Evolutionary conservation across 2,329 filamentous ascomycete genomes (phyloP).

Genomic region (Plenodomus lindquistii): DNA sequence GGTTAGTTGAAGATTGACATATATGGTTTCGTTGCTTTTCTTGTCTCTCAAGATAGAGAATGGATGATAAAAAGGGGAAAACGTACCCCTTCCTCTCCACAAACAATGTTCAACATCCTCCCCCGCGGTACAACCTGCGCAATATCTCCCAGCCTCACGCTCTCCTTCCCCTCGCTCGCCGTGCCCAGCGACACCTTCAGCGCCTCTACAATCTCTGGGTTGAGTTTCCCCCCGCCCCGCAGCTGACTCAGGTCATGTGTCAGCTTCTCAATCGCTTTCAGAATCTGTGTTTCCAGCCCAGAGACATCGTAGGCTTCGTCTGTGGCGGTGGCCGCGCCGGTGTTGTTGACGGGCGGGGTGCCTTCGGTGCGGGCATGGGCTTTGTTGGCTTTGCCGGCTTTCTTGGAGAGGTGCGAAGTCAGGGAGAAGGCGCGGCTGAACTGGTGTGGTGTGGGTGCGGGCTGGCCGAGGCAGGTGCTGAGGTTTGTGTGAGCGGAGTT

Average conservation of each 20-base stretch:
- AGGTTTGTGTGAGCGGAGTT: conserved; percentile 10
- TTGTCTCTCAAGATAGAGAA: too few relatives aligned
- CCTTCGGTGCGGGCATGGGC: conserved; percentile 41
- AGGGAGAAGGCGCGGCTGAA: conserved; percentile 47
- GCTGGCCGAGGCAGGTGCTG: conserved; percentile 5
- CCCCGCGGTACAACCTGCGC: conserved; percentile 70
- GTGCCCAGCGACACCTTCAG: conserved; percentile 63
- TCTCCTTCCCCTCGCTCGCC: conserved; percentile 50
- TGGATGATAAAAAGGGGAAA: background rate
- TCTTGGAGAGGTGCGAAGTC: conserved; percentile 52
- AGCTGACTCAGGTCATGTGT: conserved; percentile 66
- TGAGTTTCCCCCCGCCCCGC: conserved; percentile 64
- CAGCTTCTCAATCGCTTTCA: conserved; percentile 58
- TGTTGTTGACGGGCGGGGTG: conserved; percentile 31
- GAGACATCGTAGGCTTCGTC: conserved; percentile 66
- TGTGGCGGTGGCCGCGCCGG: conserved; percentile 35
- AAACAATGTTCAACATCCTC: conserved; percentile 63
- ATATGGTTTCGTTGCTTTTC: too few relatives aligned
- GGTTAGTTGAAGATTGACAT: too few relatives aligned
- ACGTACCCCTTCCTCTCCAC: conserved; percentile 66
- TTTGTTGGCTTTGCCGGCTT: conserved; percentile 57
- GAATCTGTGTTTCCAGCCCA: conserved; percentile 59
- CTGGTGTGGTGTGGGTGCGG: conserved; percentile 12
- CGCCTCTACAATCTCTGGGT: conserved; percentile 63
- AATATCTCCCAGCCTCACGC: conserved; percentile 61